Base-by-base conservation (phyloP, 108 stramenopile genomes). In the Parietichytrium sp. region DNA sequence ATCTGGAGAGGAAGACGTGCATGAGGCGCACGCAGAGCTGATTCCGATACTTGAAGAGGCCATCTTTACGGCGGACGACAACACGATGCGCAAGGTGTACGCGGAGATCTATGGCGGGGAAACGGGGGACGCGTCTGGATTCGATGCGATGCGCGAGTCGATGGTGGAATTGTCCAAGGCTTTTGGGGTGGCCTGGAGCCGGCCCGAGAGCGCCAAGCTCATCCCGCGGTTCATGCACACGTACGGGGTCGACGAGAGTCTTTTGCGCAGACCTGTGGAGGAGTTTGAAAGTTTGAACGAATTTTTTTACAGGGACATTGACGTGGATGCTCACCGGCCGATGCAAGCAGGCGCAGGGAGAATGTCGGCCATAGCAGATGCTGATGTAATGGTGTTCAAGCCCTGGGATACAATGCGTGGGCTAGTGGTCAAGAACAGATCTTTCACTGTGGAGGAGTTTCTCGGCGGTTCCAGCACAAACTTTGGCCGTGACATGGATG, bases 81-180 rank as follows among this genome's bases (percentile, higher is more conserved):
- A 72, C 23, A 72, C 61, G 23, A 72, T 72, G 61, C 61, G 61
- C 33, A 72, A 45, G 23, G 61, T 72, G 12, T 72, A 72, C 61
- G 10, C 38, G 13, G 2, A 42, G 38, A 72, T 72, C 61, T 72
- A 72, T 27, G 61, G 61, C 10, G 42, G 45, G 38, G 3, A 72
- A n/a, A 72, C 61, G 15, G 61, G 42, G 29, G 61, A 72, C 61
- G 13, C 38, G 15, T 45, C 38, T 42, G 38, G 61, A 10, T 72
- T 72, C 3, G 61, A 72, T 18, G 45, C 45, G 61, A 72, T 72
- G 61, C 61, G 61, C 61, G 61, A 16, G 33, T 45, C 38, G 0
- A 33, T 72, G 38, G 61, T 72, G 1, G 38, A n/a, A 23, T 42
- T 72, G 6, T 72, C 61, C 15, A 42, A 33, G 29, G 61, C 36